Base-by-base conservation (phyloP, 1,284 basidiomycete genomes). In the Ceraceosorus guamensis region DNA sequence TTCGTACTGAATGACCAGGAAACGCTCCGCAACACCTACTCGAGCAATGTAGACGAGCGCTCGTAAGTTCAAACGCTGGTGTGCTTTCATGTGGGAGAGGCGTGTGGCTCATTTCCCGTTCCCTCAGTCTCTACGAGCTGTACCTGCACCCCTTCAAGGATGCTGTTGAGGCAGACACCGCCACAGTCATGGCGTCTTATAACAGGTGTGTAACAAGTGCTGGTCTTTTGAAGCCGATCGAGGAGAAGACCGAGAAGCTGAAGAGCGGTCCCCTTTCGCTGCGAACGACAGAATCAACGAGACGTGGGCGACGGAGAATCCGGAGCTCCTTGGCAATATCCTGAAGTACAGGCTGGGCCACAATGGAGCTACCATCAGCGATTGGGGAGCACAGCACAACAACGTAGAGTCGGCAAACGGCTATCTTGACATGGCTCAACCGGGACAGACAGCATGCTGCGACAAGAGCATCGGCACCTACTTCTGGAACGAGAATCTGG, bases 301-400 rank as follows among this genome's bases (percentile, higher is more conserved):
- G 14, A 83, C 82, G 0, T 86, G 79, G 66, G 81, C 84, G 0
- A 87, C 85, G 65, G 83, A 87, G 66, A 87, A 88, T 69, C 80
- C 82, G 57, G 80, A 83, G 69, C 80, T 81, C 5, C 75, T 87
- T 59, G 88, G 87, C 71, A 83, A 82, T n/a, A 78, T 87, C 24
- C 77, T 88, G 52, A 88, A 88, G 77, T 80, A 80, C 16, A 86
- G 89, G 74, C 80, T 84, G 55, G 86, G 85, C 3, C 91, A 89
- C 81, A 84, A 85, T 75, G 88, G 88, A 30, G 87, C 81, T 65
- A 79, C 84, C 52, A 79, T 83, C 77, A 70, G 66, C 30, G 66
- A 70, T 46, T 73, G 65, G 65, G 66, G 68, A 62, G 69, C 35
- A 10, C 63, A 66, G 51, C 61, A 65, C 16, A 55, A 63, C 16